phyloP scores from a whole-genome alignment of 805 yeast species.

The Wickerhamomyces bisporus region DNA sequence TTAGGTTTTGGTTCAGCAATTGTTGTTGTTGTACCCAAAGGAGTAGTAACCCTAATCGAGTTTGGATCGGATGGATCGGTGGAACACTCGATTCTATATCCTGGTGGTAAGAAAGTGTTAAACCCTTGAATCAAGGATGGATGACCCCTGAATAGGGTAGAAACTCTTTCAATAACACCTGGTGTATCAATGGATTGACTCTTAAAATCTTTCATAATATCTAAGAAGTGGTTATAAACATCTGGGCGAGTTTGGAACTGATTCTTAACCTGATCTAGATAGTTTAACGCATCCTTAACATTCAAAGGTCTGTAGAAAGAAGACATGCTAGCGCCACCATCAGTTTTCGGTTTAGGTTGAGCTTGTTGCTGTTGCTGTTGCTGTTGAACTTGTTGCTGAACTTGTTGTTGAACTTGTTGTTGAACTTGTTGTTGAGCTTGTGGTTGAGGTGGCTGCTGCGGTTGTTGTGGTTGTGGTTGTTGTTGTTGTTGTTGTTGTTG shows the following conservation, averaged over 20 bases:
- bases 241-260: conserved; percentile 92
- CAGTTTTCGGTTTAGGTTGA: conserved; percentile 15
- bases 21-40: conserved; percentile 75
- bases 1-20: conserved; percentile 17
- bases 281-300: conserved; percentile 93
- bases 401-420: conserved; percentile 6
- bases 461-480: conserved; percentile 17
- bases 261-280: conserved; percentile 90
- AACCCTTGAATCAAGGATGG: conserved; percentile 94
- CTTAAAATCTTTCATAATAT: conserved; percentile 98
- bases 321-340: conserved; percentile 6
- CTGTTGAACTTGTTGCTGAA: conserved; percentile 10
- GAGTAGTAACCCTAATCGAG: conserved; percentile 92
- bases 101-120: conserved; percentile 96
- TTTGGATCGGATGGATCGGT: conserved; percentile 83
- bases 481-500: conserved; percentile 25
- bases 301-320: conserved; percentile 70
- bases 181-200: conserved; percentile 96
- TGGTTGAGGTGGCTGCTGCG: conserved; percentile 18
- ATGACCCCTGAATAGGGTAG: conserved; percentile 86
- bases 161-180: conserved; percentile 95
- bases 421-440: conserved; percentile 14
- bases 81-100: conserved; percentile 90
- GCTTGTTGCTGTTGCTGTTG: conserved; percentile 6
- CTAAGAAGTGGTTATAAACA: conserved; percentile 92